Evolutionary conservation across 306 rosid species (phyloP).

Genomic region (Rubus parviflorus): DNA sequence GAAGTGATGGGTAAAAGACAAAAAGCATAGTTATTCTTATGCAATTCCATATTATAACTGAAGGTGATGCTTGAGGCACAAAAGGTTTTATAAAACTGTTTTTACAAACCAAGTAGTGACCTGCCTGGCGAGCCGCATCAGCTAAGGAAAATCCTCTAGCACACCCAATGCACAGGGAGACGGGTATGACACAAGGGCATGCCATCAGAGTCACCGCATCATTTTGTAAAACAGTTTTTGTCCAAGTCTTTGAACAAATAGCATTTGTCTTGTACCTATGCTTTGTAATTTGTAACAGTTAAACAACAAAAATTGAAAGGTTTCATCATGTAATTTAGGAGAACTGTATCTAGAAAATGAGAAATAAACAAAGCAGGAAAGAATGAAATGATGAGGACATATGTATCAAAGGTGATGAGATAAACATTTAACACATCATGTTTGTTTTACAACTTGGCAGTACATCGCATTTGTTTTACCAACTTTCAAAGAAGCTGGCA

Average conservation of each 20-base stretch:
- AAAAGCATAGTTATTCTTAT: constrained; percentile 16
- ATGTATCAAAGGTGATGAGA: constrained; percentile 1
- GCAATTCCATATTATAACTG: neutral
- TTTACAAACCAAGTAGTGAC: neutral
- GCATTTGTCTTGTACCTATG: constrained; percentile 14
- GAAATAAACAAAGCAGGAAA: constrained; percentile 24
- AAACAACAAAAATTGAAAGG: constrained; percentile 23
- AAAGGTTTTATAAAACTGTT: neutral
- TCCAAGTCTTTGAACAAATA: neutral
- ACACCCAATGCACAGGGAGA: neutral
- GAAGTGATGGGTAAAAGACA: constrained; percentile 40
- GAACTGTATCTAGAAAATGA: constrained; percentile 26
- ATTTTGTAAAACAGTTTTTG: constrained; percentile 1
- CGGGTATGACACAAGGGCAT: neutral
- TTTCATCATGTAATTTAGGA: constrained; percentile 15
- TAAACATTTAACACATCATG: constrained; percentile 1
- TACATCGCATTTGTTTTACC: neutral
- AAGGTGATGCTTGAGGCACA: constrained; percentile 7
- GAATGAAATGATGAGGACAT: constrained; percentile 10
- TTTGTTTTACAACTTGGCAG: constrained; percentile 12
- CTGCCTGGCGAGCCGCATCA: neutral
- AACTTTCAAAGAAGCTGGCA: constrained; percentile 4
- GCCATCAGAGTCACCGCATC: constrained; percentile 8
- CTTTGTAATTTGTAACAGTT: constrained; percentile 31
- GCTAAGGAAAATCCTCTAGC: neutral